Evolutionary conservation across 1,284 basidiomycete species (phyloP).

Genomic region (Schizophyllum commune): DNA sequence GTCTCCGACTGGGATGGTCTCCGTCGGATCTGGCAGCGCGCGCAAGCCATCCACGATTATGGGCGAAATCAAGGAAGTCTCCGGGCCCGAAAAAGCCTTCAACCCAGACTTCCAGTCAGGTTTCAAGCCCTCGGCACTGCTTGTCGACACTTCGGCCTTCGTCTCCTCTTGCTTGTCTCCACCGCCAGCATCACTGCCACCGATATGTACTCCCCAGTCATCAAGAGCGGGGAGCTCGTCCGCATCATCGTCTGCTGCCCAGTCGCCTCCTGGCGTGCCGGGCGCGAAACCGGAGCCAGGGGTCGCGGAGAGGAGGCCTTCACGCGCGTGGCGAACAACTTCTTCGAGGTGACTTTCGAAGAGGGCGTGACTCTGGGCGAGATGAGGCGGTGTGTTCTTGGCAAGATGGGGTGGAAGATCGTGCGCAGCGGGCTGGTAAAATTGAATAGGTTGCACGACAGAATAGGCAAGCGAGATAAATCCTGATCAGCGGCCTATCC

Average conservation of each 20-base stretch:
- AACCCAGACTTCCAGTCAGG: not conserved
- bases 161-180: conserved; percentile 24
- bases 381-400: conserved; percentile 58
- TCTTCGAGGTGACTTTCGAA: conserved; percentile 57
- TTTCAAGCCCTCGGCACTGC: not conserved
- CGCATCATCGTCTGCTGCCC: conserved; percentile 72
- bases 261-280: conserved; percentile 67
- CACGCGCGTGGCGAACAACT: conserved; percentile 62
- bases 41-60: conserved; percentile 59
- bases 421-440: conserved; percentile 20
- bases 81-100: not conserved
- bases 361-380: conserved; percentile 24
- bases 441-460: not conserved
- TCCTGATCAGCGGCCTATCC: not conserved
- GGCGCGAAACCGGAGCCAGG: conserved; percentile 32
- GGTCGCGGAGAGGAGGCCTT: conserved; percentile 49
- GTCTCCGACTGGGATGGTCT: not conserved
- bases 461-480: not conserved
- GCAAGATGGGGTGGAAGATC: conserved; percentile 15
- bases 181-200: conserved; percentile 23
- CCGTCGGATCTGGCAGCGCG: conserved; percentile 45
- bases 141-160: no score
- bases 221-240: conserved; percentile 74
- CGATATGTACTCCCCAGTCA: conserved; percentile 61
- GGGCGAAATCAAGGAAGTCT: conserved; percentile 44